Base-by-base conservation (phyloP, 1,284 basidiomycete genomes). In the Austroboletus niveus region DNA sequence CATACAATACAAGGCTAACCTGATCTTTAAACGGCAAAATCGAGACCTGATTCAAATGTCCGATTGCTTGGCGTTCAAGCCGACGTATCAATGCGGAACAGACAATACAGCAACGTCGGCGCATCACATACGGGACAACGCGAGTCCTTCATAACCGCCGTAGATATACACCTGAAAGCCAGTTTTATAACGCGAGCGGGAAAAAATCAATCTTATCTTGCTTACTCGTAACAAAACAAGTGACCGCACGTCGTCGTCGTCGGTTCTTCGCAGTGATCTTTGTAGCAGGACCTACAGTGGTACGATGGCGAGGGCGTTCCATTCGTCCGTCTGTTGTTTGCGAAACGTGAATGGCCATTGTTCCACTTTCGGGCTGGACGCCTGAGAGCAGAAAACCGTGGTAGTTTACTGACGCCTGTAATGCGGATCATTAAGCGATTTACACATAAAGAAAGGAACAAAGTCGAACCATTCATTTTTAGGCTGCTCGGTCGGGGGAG, bases 191-290 rank as follows among this genome's bases (percentile, higher is more conserved):
- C 31, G 12, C 24, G 15, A 5, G 11, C 39, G n/a, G 0, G 27
- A 3, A 42, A 7, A 42, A 7, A 39, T 42, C 10, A 30, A 24
- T 24, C 3, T 24, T 35, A 32, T 5, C 0, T 40, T 47, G 59
- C 68, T 53, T 51, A 71, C 66, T 57, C 58, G 47, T 69, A 70
- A 48, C 66, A 69, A 54, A 69, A 69, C 38, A 69, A 42, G 32
- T 69, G 66, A 0, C 66, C 66, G 42, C 66, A 69, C 45, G 66
- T 71, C 12, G 69, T 72, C 47, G 67, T 69, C 46, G 69, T 69
- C 48, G 68, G 65, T 47, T 62, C 66, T n/a, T 70, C 67, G 34
- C 66, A 71, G 45, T 65, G 54, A 41, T 64, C 57, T 40, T 35
- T 60, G 41, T 66, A 60, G 50, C 66, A 69, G n/a, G 57, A 53